A percentile compares a stretch with the other conserved stretches of the same genome.
phyloP scores from a whole-genome alignment of 2,329 filamentous ascomycete genomes.

The Neofusicoccum ribis region DNA sequence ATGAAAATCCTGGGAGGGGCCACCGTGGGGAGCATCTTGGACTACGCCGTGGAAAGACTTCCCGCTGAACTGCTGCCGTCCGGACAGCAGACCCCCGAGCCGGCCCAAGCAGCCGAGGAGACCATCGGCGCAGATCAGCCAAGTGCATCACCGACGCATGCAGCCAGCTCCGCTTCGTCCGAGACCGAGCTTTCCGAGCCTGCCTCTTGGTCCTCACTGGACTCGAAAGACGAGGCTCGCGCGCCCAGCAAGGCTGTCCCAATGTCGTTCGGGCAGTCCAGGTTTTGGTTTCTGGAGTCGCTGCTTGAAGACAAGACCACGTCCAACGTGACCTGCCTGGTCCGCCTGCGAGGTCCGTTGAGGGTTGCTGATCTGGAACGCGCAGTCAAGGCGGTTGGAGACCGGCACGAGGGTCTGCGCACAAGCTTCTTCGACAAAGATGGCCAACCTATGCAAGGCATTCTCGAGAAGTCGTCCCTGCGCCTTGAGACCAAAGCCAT shows the following conservation, averaged over 20 bases:
- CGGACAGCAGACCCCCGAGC: too few relatives aligned
- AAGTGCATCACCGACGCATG: too few relatives aligned
- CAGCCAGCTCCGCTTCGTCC: too few relatives aligned
- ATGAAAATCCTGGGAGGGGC: slow-evolving; percentile 46
- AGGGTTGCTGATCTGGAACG: slow-evolving; percentile 30
- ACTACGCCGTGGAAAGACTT: neutral
- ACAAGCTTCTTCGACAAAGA: slow-evolving; percentile 28
- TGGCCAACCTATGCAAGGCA: too few relatives aligned
- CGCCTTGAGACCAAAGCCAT: neutral
- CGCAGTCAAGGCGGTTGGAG: slow-evolving; percentile 35
- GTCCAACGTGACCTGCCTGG: slow-evolving; percentile 42
- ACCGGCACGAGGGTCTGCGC: slow-evolving; percentile 37
- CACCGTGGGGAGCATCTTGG: neutral
- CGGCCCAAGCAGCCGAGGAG: too few relatives aligned
- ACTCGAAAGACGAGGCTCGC: too few relatives aligned
- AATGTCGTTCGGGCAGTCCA: slow-evolving; percentile 44
- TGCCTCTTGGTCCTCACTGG: too few relatives aligned
- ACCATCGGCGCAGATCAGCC: too few relatives aligned
- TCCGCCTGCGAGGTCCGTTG: slow-evolving; percentile 37
- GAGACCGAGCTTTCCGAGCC: too few relatives aligned
- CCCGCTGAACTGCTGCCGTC: neutral
- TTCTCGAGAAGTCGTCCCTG: neutral
- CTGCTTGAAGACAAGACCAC: slow-evolving; percentile 40
- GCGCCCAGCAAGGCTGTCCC: neutral
- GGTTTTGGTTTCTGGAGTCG: slow-evolving; percentile 44